phyloP scores from a whole-genome alignment of 306 rosid genomes.

The Fragaria nilgerrensis region DNA sequence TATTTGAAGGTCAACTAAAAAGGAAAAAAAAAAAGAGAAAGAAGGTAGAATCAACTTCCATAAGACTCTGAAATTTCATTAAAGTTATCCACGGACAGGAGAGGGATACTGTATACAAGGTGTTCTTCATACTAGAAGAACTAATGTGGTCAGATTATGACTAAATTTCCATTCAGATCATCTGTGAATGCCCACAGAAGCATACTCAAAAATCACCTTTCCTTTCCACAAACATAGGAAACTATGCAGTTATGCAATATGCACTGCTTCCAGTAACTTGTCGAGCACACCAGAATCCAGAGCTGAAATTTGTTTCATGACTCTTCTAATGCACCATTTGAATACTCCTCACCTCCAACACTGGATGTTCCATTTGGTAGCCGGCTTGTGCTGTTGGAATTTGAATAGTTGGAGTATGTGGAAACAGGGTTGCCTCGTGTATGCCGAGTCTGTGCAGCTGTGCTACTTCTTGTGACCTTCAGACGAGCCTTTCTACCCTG shows the following conservation, averaged over 20 bases:
- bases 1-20: not conserved
- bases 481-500: conserved; percentile 98
- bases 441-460: conserved; percentile 69
- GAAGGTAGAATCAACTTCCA: not conserved
- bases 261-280: not conserved
- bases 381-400: conserved; percentile 50
- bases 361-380: conserved; percentile 68
- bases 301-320: conserved; percentile 36
- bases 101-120: not conserved
- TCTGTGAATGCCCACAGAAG: not conserved
- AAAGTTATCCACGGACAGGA: not conserved
- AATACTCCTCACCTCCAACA: conserved; percentile 70
- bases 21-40: too few species aligned
- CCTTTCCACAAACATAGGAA: not conserved
- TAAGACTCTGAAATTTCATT: not conserved
- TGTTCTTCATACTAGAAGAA: not conserved
- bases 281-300: not conserved
- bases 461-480: conserved; percentile 88
- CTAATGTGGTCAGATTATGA: not conserved
- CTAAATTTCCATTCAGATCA: not conserved
- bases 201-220: not conserved
- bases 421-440: conserved; percentile 68
- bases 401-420: conserved; percentile 55
- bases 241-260: not conserved
- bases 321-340: conserved; percentile 59